Conservation (phyloP, 805 yeast genomes). For the Yarrowia deformans region DNA sequence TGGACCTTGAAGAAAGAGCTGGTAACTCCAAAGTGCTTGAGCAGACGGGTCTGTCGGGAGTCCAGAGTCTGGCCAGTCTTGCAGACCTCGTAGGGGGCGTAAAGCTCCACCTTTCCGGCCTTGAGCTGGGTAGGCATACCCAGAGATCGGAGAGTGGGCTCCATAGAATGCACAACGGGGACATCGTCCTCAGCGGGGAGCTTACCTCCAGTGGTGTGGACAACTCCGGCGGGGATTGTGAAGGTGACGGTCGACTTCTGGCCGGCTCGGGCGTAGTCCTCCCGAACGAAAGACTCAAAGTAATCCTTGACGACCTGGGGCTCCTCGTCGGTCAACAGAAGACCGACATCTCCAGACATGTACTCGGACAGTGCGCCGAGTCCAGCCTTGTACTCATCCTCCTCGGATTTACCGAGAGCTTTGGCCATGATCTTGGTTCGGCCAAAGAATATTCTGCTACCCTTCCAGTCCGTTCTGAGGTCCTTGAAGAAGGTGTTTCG, state of each 20-base stretch:
- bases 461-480: constrained; percentile 90
- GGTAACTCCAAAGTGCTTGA: constrained; percentile 96
- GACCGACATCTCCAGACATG: constrained; percentile 82
- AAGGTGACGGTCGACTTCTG: constrained; percentile 82
- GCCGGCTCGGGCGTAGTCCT: constrained; percentile 91
- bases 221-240: constrained; percentile 85
- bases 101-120: constrained; percentile 82
- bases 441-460: constrained; percentile 87
- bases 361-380: constrained; percentile 70
- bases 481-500: constrained; percentile 96
- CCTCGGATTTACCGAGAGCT: constrained; percentile 86
- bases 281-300: constrained; percentile 75
- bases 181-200: constrained; percentile 89
- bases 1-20: constrained; percentile 88
- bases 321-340: constrained; percentile 86
- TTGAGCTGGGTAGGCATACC: constrained; percentile 92
- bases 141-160: constrained; percentile 86
- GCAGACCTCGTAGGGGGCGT: constrained; percentile 81
- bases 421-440: constrained; percentile 91
- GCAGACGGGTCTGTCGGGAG: constrained; percentile 87
- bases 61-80: constrained; percentile 79
- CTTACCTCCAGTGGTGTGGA: constrained; percentile 96
- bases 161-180: constrained; percentile 95
- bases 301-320: constrained; percentile 91
- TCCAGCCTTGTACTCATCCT: constrained; percentile 89